phyloP scores from a whole-genome alignment of 2,329 filamentous ascomycete genomes.

The Botrytis paeoniae region DNA sequence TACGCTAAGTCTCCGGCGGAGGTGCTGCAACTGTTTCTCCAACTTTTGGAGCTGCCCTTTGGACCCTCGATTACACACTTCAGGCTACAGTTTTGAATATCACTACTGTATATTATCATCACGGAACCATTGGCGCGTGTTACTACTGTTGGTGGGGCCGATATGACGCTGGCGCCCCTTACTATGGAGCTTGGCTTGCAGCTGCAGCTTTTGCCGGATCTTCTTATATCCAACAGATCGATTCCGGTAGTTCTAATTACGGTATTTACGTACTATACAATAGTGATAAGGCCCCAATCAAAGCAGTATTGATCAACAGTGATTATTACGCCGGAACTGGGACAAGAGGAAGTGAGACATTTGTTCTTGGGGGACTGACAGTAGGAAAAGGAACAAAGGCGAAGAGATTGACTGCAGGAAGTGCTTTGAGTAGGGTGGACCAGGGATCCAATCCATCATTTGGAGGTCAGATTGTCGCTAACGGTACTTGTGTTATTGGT shows the following conservation, averaged over 20 bases:
- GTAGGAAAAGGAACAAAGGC: conserved; percentile 21
- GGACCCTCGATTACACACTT: conserved; percentile 34
- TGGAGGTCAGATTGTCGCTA: conserved; percentile 46
- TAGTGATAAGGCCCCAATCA: conserved; percentile 19
- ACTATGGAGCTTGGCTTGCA: conserved; percentile 35
- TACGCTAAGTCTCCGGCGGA: conserved; percentile 28
- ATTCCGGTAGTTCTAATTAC: conserved; percentile 27
- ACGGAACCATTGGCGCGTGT: conserved; percentile 37
- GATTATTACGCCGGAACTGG: conserved; percentile 31
- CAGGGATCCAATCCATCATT: conserved; percentile 44
- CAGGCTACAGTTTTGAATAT: conserved; percentile 27
- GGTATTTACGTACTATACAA: conserved; percentile 32
- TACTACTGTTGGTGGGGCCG: conserved; percentile 37
- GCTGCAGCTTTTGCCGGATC: conserved; percentile 31
- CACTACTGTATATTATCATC: conserved; percentile 34
- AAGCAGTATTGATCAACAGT: conserved; percentile 32
- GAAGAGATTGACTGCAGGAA: conserved; percentile 41
- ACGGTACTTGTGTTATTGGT: conserved; percentile 45
- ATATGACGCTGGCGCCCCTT: conserved; percentile 32
- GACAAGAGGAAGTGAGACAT: conserved; percentile 27
- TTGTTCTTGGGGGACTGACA: conserved; percentile 28
- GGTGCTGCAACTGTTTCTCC: conserved; percentile 31
- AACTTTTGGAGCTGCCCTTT: conserved; percentile 34
- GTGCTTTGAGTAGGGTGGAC: conserved; percentile 45
- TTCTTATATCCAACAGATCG: conserved; percentile 29